phyloP scores from a whole-genome alignment of 345 rosid genomes.

The Cardamine resedifolia region DNA sequence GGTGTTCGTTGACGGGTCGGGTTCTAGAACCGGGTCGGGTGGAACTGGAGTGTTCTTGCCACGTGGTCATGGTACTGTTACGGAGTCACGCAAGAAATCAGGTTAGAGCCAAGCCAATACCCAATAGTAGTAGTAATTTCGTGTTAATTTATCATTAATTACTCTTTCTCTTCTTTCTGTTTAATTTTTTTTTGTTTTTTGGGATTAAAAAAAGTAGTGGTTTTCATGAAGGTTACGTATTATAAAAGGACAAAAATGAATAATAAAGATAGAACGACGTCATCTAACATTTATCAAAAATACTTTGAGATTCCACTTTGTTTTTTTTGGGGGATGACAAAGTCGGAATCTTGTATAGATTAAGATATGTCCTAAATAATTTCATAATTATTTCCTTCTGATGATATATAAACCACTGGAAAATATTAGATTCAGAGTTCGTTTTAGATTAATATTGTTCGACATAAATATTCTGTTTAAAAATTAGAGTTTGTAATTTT shows the following conservation, averaged over 20 bases:
- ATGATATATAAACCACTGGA: neutral
- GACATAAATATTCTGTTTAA: neutral
- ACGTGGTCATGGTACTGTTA: constrained; percentile 40
- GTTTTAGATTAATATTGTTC: neutral
- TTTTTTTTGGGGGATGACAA: constrained; percentile 21
- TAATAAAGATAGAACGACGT: constrained; percentile 28
- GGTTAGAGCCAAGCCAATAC: constrained; percentile 39
- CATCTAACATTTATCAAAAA: neutral
- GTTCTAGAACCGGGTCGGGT: constrained; percentile 50
- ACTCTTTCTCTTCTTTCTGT: neutral
- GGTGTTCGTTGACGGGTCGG: constrained; percentile 56
- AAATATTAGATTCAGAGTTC: neutral
- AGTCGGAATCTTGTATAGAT: constrained; percentile 26
- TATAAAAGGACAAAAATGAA: neutral
- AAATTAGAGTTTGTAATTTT: neutral
- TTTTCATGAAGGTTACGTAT: constrained; percentile 19
- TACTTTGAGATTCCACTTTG: constrained; percentile 30
- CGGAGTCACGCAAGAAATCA: constrained; percentile 58
- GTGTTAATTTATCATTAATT: neutral
- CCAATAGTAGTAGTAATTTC: neutral
- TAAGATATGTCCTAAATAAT: neutral
- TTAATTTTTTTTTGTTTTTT: neutral
- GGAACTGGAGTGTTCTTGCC: constrained; percentile 98
- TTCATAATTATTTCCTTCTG: neutral
- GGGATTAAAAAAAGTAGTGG: neutral